Evolutionary conservation across 73 alveolate species (phyloP).

Genomic region (Strombidium stylifer): DNA sequence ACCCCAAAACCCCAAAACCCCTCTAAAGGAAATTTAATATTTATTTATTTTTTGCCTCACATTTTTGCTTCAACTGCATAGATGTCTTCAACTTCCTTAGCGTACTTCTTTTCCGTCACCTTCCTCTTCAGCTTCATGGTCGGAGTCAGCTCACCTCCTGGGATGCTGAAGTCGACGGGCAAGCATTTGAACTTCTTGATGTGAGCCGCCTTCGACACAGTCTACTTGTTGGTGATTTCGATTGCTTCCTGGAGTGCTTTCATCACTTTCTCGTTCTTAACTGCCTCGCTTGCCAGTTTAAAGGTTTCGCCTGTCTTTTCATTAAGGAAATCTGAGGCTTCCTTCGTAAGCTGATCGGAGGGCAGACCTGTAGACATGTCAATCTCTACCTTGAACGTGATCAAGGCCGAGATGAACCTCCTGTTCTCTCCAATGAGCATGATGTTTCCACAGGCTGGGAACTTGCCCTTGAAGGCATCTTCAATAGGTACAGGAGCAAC

Average conservation of each 20-base stretch:
- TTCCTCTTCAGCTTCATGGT: slow-evolving; percentile 53
- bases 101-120: slow-evolving; percentile 23
- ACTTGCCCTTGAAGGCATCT: slow-evolving; percentile 29
- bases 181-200: slow-evolving; percentile 27
- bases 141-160: slow-evolving; percentile 60
- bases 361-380: slow-evolving; percentile 19
- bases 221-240: slow-evolving; percentile 26
- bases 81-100: slow-evolving; percentile 5
- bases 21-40: background rate
- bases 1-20: slow-evolving; percentile 8
- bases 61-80: slow-evolving; percentile 1
- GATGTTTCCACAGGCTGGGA: slow-evolving; percentile 44
- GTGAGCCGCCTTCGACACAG: slow-evolving; percentile 45
- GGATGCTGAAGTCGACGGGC: slow-evolving; percentile 43
- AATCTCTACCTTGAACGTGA: slow-evolving; percentile 51
- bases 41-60: background rate
- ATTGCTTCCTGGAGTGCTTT: slow-evolving; percentile 3
- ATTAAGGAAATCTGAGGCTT: slow-evolving; percentile 13
- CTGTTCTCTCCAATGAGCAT: slow-evolving; percentile 64
- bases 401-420: slow-evolving; percentile 36
- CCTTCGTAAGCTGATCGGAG: slow-evolving; percentile 5
- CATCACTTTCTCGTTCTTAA: slow-evolving; percentile 4
- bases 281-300: slow-evolving; percentile 18
- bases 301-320: slow-evolving; percentile 1
- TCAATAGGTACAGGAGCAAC: slow-evolving; percentile 67